Conservation (phyloP, 1,284 basidiomycete species). For the Trichosporon sp. region DNA sequence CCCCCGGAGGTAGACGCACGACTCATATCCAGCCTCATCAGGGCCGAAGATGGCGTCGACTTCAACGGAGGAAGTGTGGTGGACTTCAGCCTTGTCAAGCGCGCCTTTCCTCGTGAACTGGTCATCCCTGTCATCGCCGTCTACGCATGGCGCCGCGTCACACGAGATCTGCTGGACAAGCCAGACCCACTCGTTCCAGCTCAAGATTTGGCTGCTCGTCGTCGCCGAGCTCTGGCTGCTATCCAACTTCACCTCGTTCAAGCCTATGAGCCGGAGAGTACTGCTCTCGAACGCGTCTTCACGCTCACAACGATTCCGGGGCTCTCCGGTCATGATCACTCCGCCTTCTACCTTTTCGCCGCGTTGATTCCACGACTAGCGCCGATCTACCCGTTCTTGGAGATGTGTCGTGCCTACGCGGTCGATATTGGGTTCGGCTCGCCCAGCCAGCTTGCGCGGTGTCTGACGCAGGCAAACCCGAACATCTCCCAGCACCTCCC, state of each 20-base stretch:
- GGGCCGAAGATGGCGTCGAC: background rate
- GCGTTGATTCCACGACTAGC: slow-evolving; percentile 37
- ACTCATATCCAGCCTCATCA: background rate
- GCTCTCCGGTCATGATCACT: slow-evolving; percentile 17
- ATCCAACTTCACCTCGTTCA: slow-evolving; percentile 27
- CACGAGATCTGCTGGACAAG: background rate
- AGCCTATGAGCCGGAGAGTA: slow-evolving; percentile 15
- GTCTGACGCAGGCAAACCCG: slow-evolving; percentile 7
- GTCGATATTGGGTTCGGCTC: slow-evolving; percentile 42
- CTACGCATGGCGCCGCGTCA: slow-evolving; percentile 5
- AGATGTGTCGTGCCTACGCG: slow-evolving; percentile 47
- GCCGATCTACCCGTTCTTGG: slow-evolving; percentile 46
- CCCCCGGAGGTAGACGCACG: slow-evolving; percentile 8
- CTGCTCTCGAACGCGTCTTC: slow-evolving; percentile 10
- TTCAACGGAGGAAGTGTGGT: background rate
- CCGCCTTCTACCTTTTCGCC: slow-evolving; percentile 46
- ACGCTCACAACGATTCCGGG: slow-evolving; percentile 24
- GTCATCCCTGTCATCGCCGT: slow-evolving; percentile 12
- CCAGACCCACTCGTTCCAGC: background rate
- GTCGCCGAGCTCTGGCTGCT: slow-evolving; percentile 12
- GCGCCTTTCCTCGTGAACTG: slow-evolving; percentile 9
- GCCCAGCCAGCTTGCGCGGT: background rate
- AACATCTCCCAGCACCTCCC: slow-evolving; percentile 29
- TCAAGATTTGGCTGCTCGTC: background rate
- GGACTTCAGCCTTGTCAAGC: slow-evolving; percentile 2